Evolutionary conservation across 305 asterid species (phyloP).

Genomic region (Andrographis paniculata): DNA sequence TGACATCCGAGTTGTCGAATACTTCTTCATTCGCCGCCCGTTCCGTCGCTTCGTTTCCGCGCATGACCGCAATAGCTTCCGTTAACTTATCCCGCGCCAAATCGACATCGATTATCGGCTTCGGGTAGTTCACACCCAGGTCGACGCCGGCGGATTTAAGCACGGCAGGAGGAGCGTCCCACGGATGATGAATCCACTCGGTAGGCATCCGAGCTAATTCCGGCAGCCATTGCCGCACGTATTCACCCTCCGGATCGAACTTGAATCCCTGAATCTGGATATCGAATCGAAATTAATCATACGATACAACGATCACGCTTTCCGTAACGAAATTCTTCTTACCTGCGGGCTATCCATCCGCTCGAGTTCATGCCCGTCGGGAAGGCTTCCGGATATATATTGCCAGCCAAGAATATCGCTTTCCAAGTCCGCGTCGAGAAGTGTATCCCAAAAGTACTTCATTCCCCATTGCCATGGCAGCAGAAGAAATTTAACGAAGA

Average conservation of each 20-base stretch:
- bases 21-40: slow-evolving; percentile 55
- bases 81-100: slow-evolving; percentile 61
- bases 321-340: too few species aligned
- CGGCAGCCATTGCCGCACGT: slow-evolving; percentile 84
- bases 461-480: slow-evolving; percentile 99
- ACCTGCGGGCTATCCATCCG: slow-evolving; percentile 95
- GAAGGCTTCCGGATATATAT: slow-evolving; percentile 85
- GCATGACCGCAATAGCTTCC: slow-evolving; percentile 59
- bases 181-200: slow-evolving; percentile 96
- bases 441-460: slow-evolving; percentile 97
- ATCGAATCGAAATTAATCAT: slow-evolving; percentile 5
- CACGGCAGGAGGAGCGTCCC: slow-evolving; percentile 72
- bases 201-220: slow-evolving; percentile 83
- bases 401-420: slow-evolving; percentile 94
- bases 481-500: slow-evolving; percentile 77
- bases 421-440: slow-evolving; percentile 89
- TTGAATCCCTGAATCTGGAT: slow-evolving; percentile 85
- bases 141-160: slow-evolving; percentile 82
- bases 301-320: too few species aligned
- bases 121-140: slow-evolving; percentile 77
- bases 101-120: slow-evolving; percentile 65
- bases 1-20: slow-evolving; percentile 48
- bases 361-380: slow-evolving; percentile 88
- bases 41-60: slow-evolving; percentile 49
- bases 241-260: slow-evolving; percentile 80